phyloP scores from a whole-genome alignment of 306 rosid genomes.

The Abrus precatorius region DNA sequence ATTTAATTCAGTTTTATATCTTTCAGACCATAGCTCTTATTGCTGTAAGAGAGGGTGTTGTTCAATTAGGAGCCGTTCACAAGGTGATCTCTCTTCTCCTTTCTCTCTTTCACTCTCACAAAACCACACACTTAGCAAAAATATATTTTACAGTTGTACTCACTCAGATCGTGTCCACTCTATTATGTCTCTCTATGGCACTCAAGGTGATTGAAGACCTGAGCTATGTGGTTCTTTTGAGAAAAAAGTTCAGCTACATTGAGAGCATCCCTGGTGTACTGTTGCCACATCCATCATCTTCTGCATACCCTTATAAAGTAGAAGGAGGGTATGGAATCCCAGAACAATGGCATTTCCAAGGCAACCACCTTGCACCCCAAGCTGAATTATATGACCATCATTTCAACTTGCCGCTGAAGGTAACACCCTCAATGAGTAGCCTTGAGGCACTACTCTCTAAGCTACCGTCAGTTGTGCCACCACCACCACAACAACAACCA shows the following conservation, averaged over 20 bases:
- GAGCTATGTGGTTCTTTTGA: constrained; percentile 78
- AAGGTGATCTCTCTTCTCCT: constrained; percentile 62
- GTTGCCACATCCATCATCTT: constrained; percentile 92
- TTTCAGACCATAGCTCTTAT: constrained; percentile 93
- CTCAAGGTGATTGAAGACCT: constrained; percentile 86
- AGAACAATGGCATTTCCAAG: constrained; percentile 77
- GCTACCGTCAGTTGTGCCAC: constrained; percentile 76
- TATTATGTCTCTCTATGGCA: constrained; percentile 13
- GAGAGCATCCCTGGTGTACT: constrained; percentile 98
- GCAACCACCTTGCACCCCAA: constrained; percentile 43
- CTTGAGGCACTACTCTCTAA: constrained; percentile 78
- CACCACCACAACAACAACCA: neutral
- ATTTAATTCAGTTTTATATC: constrained; percentile 19
- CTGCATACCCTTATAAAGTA: constrained; percentile 61
- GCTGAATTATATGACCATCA: constrained; percentile 57
- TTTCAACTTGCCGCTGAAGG: constrained; percentile 55
- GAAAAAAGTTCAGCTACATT: constrained; percentile 90
- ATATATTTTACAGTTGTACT: neutral
- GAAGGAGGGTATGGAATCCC: constrained; percentile 55
- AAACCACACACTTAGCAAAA: neutral
- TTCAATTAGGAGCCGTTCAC: constrained; percentile 90
- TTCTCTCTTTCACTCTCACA: neutral
- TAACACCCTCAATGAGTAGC: constrained; percentile 82
- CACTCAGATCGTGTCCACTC: constrained; percentile 11
- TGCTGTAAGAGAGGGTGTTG: constrained; percentile 97